Conservation (phyloP, 2,329 filamentous ascomycete species). For the Beauveria asiatica region DNA sequence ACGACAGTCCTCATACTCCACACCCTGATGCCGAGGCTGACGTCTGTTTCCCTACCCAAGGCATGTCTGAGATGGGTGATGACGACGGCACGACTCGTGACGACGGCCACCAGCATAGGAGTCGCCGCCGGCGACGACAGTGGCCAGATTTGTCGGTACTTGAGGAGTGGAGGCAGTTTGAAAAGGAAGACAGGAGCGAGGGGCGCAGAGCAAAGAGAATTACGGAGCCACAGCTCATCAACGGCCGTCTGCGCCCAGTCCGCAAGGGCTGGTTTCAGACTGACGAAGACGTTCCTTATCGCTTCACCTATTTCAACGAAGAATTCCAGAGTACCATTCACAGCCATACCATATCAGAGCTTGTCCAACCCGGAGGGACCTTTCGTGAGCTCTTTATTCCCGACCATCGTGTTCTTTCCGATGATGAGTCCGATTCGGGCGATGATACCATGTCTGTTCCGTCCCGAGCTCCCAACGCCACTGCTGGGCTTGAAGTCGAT, state of each 20-base stretch:
- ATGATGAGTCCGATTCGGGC: constrained; percentile 61
- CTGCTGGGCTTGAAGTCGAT: constrained; percentile 26
- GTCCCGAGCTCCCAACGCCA: constrained; percentile 17
- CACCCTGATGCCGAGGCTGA: constrained; percentile 67
- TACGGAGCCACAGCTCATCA: constrained; percentile 86
- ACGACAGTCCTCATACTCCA: constrained; percentile 35
- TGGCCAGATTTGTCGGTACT: constrained; percentile 83
- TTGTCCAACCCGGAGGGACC: constrained; percentile 73
- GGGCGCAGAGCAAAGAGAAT: constrained; percentile 83
- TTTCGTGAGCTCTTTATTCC: constrained; percentile 89
- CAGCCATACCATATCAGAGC: constrained; percentile 87
- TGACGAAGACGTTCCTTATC: constrained; percentile 83
- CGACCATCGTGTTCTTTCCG: constrained; percentile 66
- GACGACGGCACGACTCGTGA: constrained; percentile 53
- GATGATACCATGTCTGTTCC: constrained; percentile 26
- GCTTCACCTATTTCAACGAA: constrained; percentile 98
- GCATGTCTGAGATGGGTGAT: constrained; percentile 68
- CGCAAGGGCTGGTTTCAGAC: constrained; percentile 75
- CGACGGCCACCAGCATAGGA: constrained; percentile 28
- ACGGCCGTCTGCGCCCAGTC: constrained; percentile 75
- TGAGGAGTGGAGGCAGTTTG: constrained; percentile 82
- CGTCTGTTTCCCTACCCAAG: constrained; percentile 77
- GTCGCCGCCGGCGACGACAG: constrained; percentile 55
- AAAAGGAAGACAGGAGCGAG: constrained; percentile 76
- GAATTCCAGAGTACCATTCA: constrained; percentile 94